A percentile compares a stretch with the other conserved stretches of the same genome.
Conservation (phyloP, 495 filamentous ascomycete genomes). For the Geopyxis carbonaria region DNA sequence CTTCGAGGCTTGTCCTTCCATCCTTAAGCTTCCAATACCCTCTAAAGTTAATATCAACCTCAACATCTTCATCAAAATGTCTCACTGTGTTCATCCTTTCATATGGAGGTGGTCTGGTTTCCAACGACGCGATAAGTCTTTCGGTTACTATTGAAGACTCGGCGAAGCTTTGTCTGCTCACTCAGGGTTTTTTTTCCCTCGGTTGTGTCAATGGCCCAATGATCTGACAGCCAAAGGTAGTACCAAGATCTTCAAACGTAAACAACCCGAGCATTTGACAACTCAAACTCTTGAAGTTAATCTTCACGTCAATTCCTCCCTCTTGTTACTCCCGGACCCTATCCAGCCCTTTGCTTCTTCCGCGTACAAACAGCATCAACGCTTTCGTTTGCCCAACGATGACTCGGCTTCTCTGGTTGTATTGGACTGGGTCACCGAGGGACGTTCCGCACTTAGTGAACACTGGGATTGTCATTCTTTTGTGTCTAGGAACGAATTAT, state of each 20-base stretch:
- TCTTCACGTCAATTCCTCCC: conserved; percentile 42
- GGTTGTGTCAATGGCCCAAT: background rate
- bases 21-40: conserved; percentile 80
- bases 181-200: conserved; percentile 39
- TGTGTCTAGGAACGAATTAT: conserved; percentile 74
- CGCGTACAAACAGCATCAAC: conserved; percentile 65
- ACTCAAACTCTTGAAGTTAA: conserved; percentile 50
- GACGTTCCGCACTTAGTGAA: conserved; percentile 75
- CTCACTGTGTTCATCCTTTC: conserved; percentile 72
- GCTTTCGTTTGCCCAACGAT: conserved; percentile 43
- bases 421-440: conserved; percentile 83
- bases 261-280: conserved; percentile 39
- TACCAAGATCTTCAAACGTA: conserved; percentile 86
- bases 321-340: conserved; percentile 90
- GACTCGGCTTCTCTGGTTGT: conserved; percentile 49
- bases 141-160: conserved; percentile 42
- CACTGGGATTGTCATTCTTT: conserved; percentile 67
- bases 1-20: conserved; percentile 51
- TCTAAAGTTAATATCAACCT: conserved; percentile 68
- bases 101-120: conserved; percentile 85
- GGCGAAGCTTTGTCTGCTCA: conserved; percentile 66
- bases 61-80: conserved; percentile 35
- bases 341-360: conserved; percentile 72
- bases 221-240: conserved; percentile 31
- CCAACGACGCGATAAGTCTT: conserved; percentile 65